phyloP scores from a whole-genome alignment of 495 filamentous ascomycete species.

The Penicillium salamii region DNA sequence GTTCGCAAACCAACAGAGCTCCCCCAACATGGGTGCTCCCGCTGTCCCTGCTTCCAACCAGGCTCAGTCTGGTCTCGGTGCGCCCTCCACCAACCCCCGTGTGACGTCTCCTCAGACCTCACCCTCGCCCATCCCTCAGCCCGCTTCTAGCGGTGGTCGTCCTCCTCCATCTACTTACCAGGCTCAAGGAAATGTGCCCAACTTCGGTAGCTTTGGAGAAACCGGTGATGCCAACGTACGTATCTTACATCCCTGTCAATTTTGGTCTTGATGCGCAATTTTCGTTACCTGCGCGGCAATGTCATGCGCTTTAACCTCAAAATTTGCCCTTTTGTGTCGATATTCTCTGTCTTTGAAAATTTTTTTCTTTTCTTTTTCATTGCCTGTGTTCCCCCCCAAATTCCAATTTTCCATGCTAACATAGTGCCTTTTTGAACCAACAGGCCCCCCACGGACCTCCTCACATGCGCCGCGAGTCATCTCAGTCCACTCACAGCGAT shows the following conservation, averaged over 20 bases:
- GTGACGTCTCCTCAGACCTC: conserved; percentile 72
- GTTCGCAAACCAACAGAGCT: conserved; percentile 59
- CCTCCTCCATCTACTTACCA: conserved; percentile 68
- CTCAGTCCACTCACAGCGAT: conserved; percentile 76
- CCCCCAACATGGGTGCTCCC: conserved; percentile 60
- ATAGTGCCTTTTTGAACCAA: conserved; percentile 54
- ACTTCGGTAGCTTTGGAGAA: conserved; percentile 78
- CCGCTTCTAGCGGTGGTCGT: conserved; percentile 78
- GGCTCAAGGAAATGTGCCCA: conserved; percentile 59
- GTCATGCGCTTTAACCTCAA: conserved; percentile 6
- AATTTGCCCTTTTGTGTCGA: conserved; percentile 2
- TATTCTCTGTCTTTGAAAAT: too few relatives aligned
- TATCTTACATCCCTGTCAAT: conserved; percentile 22
- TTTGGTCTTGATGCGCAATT: not conserved
- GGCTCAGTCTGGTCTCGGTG: conserved; percentile 53
- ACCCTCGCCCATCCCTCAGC: conserved; percentile 86
- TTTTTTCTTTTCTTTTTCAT: not conserved
- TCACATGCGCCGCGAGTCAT: conserved; percentile 80
- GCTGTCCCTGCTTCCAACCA: conserved; percentile 45
- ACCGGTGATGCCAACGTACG: conserved; percentile 67
- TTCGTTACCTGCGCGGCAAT: not conserved
- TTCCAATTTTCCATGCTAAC: too few relatives aligned
- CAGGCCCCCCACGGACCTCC: conserved; percentile 63
- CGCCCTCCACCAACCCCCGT: conserved; percentile 61
- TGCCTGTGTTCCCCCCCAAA: too few relatives aligned